A percentile compares a stretch with the other conserved stretches of the same genome.
Conservation (phyloP, 164 flowering plant species). For the Aristolochia fimbriata region DNA sequence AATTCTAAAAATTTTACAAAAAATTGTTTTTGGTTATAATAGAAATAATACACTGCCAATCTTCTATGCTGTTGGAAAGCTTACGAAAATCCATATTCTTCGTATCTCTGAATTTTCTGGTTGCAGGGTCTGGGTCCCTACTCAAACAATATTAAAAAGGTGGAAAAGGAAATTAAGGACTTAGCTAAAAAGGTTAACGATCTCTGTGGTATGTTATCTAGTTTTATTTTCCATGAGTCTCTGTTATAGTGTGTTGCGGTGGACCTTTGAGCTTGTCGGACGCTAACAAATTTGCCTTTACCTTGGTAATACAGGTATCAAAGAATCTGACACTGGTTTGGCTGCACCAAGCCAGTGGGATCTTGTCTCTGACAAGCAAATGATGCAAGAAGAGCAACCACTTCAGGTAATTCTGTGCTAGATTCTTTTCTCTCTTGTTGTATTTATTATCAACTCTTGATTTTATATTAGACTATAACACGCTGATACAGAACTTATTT, state of each 20-base stretch:
- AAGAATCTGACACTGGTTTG: constrained; percentile 97
- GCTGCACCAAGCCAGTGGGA: constrained; percentile 99
- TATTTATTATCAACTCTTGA: too few relatives aligned
- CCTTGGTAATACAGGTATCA: constrained; percentile 48
- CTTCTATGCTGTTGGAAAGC: too few relatives aligned
- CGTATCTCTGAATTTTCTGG: neutral
- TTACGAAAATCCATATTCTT: too few relatives aligned
- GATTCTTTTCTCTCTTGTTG: too few relatives aligned
- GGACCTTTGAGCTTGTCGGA: too few relatives aligned
- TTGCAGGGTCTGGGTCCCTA: constrained; percentile 92
- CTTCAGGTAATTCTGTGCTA: constrained; percentile 47
- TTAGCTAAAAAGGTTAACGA: constrained; percentile 92
- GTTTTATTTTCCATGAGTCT: neutral
- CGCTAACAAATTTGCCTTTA: too few relatives aligned
- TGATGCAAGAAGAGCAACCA: constrained; percentile 99
- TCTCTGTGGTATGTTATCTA: constrained; percentile 62
- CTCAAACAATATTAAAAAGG: constrained; percentile 66
- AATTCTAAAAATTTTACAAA: too few relatives aligned
- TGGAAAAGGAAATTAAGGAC: constrained; percentile 89
- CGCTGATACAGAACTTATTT: neutral
- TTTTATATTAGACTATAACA: too few relatives aligned
- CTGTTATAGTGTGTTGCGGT: neutral
- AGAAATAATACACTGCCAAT: too few relatives aligned
- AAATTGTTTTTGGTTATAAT: too few relatives aligned
- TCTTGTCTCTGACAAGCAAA: constrained; percentile 96